Conservation (phyloP, 2,329 filamentous ascomycete genomes). For the Aspergillus sp. region DNA sequence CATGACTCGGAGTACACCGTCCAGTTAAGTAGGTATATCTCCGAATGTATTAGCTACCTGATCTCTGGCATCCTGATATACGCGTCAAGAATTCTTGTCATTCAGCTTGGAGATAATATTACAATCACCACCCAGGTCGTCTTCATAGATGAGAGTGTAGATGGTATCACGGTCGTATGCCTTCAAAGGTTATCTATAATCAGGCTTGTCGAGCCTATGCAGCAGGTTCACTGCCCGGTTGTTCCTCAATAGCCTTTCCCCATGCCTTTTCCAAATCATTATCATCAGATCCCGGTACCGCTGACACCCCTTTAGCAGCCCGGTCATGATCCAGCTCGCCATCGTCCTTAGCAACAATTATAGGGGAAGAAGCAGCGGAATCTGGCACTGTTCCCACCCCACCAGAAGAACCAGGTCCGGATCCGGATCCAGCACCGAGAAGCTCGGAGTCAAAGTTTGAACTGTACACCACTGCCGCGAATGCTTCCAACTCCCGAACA, state of each 20-base stretch:
- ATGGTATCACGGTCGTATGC: background rate
- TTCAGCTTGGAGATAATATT: background rate
- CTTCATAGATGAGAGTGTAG: background rate
- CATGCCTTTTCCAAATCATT: conserved; percentile 37
- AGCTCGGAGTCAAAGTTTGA: conserved; percentile 45
- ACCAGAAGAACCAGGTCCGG: conserved; percentile 14
- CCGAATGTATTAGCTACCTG: background rate
- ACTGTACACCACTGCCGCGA: conserved; percentile 51
- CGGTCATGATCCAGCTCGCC: conserved; percentile 4
- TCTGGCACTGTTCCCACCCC: conserved; percentile 11
- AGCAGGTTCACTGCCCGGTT: conserved; percentile 5
- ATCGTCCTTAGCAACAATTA: conserved; percentile 22
- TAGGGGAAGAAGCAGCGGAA: conserved; percentile 20
- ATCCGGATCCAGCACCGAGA: conserved; percentile 23
- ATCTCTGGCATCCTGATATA: background rate
- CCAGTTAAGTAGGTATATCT: background rate
- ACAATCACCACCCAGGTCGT: background rate
- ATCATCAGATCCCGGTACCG: conserved; percentile 17
- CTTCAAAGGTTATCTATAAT: background rate
- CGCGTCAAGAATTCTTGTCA: background rate
- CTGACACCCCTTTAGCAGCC: background rate
- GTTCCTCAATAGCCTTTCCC: conserved; percentile 38
- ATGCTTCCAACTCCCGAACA: conserved; percentile 49
- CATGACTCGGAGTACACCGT: background rate
- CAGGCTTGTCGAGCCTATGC: background rate